phyloP scores from a whole-genome alignment of 345 rosid genomes.

The Euphorbia lathyris region DNA sequence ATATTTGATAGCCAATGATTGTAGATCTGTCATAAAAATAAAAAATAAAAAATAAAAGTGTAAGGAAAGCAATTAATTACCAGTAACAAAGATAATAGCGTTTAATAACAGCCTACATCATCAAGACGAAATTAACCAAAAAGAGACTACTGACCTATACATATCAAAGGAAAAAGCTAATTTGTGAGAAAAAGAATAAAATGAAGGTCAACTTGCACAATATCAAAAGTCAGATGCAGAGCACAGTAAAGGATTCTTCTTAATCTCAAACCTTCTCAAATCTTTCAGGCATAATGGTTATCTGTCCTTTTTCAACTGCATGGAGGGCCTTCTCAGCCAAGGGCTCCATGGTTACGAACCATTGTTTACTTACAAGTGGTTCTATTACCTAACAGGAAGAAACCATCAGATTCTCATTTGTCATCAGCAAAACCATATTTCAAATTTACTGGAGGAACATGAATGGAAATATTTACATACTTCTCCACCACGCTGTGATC shows the following conservation, averaged over 20 bases:
- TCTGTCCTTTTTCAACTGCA: conserved; percentile 73
- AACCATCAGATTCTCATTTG: conserved; percentile 9
- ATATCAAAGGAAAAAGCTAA: neutral
- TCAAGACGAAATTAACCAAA: neutral
- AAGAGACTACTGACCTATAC: neutral
- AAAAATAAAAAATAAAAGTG: neutral
- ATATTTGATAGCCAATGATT: conserved; percentile 96
- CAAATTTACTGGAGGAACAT: conserved; percentile 13
- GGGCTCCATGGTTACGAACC: conserved; percentile 96
- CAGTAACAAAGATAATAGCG: neutral
- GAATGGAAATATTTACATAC: conserved; percentile 38
- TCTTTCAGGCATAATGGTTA: conserved; percentile 86
- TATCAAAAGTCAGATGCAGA: neutral
- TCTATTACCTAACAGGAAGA: conserved; percentile 61
- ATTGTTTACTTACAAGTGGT: conserved; percentile 93
- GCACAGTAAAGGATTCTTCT: neutral
- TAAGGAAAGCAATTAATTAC: conserved; percentile 7
- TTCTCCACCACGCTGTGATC: conserved; percentile 99
- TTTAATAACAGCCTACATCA: neutral
- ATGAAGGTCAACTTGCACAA: neutral
- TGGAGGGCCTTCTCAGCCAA: conserved; percentile 93
- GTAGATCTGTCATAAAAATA: conserved; percentile 55
- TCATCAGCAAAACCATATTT: conserved; percentile 1
- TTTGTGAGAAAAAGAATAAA: neutral
- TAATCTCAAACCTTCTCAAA: conserved; percentile 71